Evolutionary conservation across 2,329 filamentous ascomycete genomes (phyloP).

Genomic region (Tolypocladium album): DNA sequence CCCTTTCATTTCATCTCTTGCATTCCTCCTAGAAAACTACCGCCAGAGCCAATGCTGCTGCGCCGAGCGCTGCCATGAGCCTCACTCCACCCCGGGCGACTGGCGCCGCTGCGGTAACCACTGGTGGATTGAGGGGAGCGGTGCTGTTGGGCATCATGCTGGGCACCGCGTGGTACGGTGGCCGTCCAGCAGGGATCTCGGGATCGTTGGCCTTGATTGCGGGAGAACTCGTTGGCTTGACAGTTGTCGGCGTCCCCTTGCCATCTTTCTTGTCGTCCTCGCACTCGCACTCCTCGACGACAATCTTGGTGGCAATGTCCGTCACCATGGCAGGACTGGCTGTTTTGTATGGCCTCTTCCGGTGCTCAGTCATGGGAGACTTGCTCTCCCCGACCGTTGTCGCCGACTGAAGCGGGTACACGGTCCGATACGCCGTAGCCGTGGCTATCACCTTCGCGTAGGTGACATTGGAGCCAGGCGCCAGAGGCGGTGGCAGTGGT

Average conservation of each 20-base stretch:
- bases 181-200: not conserved
- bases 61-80: not conserved
- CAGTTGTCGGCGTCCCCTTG: not conserved
- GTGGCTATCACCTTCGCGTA: not conserved
- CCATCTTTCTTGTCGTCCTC: not conserved
- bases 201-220: not conserved
- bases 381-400: not conserved
- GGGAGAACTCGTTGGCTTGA: not conserved
- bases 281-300: not conserved
- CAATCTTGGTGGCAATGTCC: not conserved
- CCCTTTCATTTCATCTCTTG: not conserved
- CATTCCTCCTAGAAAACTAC: conserved; percentile 1
- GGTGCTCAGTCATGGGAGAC: conserved; percentile 4
- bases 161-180: not conserved
- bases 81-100: not conserved
- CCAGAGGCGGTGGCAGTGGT: conserved; percentile 23
- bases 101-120: conserved; percentile 1
- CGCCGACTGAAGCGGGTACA: not conserved
- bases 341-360: conserved; percentile 17
- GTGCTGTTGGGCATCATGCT: not conserved
- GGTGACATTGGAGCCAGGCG: conserved; percentile 7
- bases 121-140: conserved; percentile 12
- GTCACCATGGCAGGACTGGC: not conserved
- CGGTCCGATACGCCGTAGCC: not conserved
- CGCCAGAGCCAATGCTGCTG: not conserved